These are phyloP conservation scores for Annona cherimola DNA, from an alignment of 164 flowering plant genomes.

Conservation along the genomic window DNA sequence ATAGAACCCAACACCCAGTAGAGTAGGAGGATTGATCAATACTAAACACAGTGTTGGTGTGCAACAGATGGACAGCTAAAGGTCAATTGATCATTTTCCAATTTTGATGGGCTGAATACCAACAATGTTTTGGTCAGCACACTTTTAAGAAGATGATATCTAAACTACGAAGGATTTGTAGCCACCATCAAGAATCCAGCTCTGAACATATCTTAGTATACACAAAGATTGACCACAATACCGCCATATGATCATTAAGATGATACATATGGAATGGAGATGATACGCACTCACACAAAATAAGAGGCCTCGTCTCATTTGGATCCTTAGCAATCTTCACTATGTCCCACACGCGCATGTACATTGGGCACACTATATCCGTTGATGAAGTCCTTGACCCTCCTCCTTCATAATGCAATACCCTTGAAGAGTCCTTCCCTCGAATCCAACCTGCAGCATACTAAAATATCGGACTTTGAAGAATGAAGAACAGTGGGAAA, in stretches of 20 bases:
- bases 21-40: not conserved
- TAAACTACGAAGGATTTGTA: too few relatives aligned
- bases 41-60: not conserved
- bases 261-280: not conserved
- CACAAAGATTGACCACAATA: not conserved
- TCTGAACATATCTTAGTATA: not conserved
- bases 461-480: not conserved
- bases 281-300: slow-evolving; percentile 88
- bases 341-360: slow-evolving; percentile 93
- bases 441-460: slow-evolving; percentile 72
- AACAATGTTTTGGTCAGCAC: too few relatives aligned
- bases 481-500: not conserved
- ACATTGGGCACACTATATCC: slow-evolving; percentile 96
- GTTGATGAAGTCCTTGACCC: slow-evolving; percentile 92
- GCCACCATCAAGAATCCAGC: not conserved
- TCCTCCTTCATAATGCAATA: slow-evolving; percentile 95
- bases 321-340: slow-evolving; percentile 87
- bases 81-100: not conserved
- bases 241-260: not conserved
- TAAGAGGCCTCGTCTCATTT: slow-evolving; percentile 76
- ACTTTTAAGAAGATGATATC: too few relatives aligned
- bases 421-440: slow-evolving; percentile 75
- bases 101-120: not conserved
- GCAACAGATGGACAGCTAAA: not conserved
- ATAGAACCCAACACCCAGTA: not conserved